phyloP scores from a whole-genome alignment of 441 rosid genomes.

The Erysimum cheiri region DNA sequence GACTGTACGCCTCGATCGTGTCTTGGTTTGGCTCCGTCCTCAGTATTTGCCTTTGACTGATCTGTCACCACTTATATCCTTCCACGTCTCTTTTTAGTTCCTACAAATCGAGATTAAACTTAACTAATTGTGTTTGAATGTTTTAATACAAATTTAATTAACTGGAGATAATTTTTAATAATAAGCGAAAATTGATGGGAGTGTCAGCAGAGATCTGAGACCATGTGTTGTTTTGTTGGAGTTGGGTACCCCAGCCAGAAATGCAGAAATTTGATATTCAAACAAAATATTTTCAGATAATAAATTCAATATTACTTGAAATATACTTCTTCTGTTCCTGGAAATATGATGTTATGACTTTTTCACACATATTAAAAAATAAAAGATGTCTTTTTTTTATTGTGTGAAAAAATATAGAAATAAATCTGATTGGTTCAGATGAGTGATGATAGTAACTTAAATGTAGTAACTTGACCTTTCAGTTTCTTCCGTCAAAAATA shows the following conservation, averaged over 20 bases:
- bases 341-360: no score
- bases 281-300: not conserved
- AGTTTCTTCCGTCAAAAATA: no score
- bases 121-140: not conserved
- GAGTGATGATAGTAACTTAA: no score
- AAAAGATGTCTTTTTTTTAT: no score
- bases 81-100: slow-evolving; percentile 39
- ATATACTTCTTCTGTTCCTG: not conserved
- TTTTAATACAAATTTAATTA: not conserved
- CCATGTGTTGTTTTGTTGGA: slow-evolving; percentile 27
- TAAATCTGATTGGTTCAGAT: no score
- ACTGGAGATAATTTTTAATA: slow-evolving; percentile 14
- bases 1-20: slow-evolving; percentile 60
- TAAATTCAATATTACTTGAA: not conserved
- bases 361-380: no score
- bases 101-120: not conserved
- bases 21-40: slow-evolving; percentile 19
- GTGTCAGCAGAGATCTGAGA: slow-evolving; percentile 36
- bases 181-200: slow-evolving; percentile 28
- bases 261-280: not conserved
- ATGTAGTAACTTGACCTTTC: no score
- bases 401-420: no score
- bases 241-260: slow-evolving; percentile 15
- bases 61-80: slow-evolving; percentile 32
- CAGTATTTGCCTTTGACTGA: slow-evolving; percentile 46